Conservation (phyloP, 1,284 basidiomycete species). For the Leccinum subspadiceum region DNA sequence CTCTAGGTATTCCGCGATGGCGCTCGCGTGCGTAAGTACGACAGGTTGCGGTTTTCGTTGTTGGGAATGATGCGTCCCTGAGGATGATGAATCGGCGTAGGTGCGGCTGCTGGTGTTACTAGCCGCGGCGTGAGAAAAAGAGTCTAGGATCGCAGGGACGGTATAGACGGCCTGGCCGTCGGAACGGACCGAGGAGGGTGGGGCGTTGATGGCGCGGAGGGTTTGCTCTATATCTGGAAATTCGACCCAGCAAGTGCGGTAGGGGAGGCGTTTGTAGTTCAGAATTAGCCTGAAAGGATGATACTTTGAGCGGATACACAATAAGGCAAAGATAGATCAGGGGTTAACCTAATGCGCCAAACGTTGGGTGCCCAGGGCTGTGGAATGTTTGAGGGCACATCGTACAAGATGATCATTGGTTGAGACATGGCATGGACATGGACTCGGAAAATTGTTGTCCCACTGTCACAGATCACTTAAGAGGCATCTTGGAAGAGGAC, state of each 20-base stretch:
- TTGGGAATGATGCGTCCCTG: not conserved
- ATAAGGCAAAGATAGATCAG: not conserved
- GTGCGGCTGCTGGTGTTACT: not conserved
- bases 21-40: conserved; percentile 55
- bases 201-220: conserved; percentile 55
- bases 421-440: conserved; percentile 29
- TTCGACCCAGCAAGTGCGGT: conserved; percentile 67
- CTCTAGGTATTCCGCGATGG: conserved; percentile 73
- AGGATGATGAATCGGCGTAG: conserved; percentile 5
- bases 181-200: conserved; percentile 47
- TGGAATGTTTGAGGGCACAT: conserved; percentile 55
- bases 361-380: conserved; percentile 74
- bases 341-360: conserved; percentile 48
- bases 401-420: conserved; percentile 62
- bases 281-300: conserved; percentile 54
- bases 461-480: conserved; percentile 10
- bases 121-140: conserved; percentile 10
- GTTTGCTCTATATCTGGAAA: conserved; percentile 64
- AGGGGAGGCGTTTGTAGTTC: conserved; percentile 68
- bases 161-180: conserved; percentile 64
- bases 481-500: not conserved
- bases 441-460: not conserved
- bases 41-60: conserved; percentile 33
- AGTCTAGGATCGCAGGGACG: conserved; percentile 61
- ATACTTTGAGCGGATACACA: conserved; percentile 1